Base-by-base conservation (phyloP, 2,329 filamentous ascomycete genomes). In the Cladosporium oxysporum region DNA sequence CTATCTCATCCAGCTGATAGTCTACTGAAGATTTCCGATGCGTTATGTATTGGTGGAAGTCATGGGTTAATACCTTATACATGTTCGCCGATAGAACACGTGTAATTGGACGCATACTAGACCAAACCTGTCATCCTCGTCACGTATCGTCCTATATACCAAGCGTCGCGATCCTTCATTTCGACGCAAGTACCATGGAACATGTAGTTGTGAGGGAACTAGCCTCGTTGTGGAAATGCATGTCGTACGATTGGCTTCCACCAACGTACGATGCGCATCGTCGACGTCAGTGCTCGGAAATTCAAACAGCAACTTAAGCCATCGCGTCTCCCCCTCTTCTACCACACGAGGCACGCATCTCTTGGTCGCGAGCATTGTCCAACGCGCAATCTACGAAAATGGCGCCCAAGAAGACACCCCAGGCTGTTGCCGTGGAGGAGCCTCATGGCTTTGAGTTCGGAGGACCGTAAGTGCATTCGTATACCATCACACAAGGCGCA, bases 401-500 rank as follows among this genome's bases (percentile, higher is more conserved):
- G 61, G 50, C 61, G 7, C 50, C 61, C 16, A 63, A 63, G 29
- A 63, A 63, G 49, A 29, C 61, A 18, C 41, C 61, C 18, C 41
- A 63, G 61, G 50, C 61, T 63, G 61, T 63, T 23, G 61, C 61
- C 33, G 61, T 35, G 6, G 62, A 65, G n/a, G 62, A 65, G 35
- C 62, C 62, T n/a, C 62, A 65, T 60, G 62, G 62, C 1, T 65
- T 82, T 67, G 82, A 83, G 69, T 83, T 83, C 66, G 80, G 80
- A 60, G 82, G 82, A 66, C 81, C 81, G 81, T 83, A 76, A 72
- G 81, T 77, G 29, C 52, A 44, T 63, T 5, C 31, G 11, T 59
- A 3, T 47, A 64, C 49, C 53, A 3, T 7, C 29, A 33, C 18
- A 31, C 49, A 47, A 67, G 37, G 64, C 62, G 64, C n/a, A 41